Evolutionary conservation across 2,329 filamentous ascomycete genomes (phyloP).

Genomic region (Ceratocystis papillata): DNA sequence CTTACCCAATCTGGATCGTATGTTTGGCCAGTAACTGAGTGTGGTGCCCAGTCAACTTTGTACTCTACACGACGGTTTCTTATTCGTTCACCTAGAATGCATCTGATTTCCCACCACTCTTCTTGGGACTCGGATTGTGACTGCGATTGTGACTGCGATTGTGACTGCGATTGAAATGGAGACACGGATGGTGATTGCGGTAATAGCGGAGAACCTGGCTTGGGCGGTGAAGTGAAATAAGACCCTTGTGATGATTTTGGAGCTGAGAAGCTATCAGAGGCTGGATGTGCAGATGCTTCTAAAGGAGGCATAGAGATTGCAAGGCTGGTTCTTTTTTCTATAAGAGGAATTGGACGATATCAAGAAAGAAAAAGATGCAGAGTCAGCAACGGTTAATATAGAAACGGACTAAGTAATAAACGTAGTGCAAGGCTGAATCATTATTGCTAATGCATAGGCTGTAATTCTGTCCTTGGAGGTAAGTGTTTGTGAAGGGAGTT

Average conservation of each 20-base stretch:
- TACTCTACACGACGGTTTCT: conserved; percentile 18
- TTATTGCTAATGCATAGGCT: background rate
- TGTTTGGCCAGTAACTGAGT: conserved; percentile 20
- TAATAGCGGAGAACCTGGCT: background rate
- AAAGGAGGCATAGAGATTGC: conserved; percentile 12
- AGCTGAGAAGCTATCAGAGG: conserved; percentile 2
- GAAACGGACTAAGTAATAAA: background rate
- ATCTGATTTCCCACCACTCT: conserved; percentile 23
- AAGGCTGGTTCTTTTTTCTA: background rate
- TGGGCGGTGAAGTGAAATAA: conserved; percentile 1
- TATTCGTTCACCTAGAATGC: conserved; percentile 18
- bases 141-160: background rate
- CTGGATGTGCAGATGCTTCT: background rate
- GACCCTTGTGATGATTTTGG: background rate
- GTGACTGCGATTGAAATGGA: background rate
- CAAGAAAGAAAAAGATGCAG: background rate
- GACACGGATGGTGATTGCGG: background rate
- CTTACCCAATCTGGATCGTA: conserved; percentile 23
- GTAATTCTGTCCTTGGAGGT: background rate
- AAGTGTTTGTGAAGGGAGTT: background rate
- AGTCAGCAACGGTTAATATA: background rate
- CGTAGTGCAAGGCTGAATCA: background rate
- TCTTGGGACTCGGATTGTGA: conserved; percentile 13
- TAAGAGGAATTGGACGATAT: background rate
- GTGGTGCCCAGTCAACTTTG: conserved; percentile 23